Conservation (phyloP, 2,329 filamentous ascomycete genomes). For the Fusarium stilboides region DNA sequence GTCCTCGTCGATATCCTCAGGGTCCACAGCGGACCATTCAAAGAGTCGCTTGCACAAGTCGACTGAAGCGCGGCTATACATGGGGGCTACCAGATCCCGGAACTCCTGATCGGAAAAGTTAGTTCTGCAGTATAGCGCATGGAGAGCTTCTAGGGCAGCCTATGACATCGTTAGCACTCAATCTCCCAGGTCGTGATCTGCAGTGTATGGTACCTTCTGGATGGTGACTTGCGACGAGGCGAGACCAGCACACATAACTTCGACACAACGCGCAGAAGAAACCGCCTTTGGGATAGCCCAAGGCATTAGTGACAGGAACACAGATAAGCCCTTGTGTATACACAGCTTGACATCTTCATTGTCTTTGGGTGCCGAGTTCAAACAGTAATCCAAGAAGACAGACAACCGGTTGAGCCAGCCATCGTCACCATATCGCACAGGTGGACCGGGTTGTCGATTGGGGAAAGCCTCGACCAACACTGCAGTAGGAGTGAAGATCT, state of each 20-base stretch:
- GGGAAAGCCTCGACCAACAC: slow-evolving; percentile 84
- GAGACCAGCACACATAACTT: slow-evolving; percentile 79
- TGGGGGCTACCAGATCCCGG: slow-evolving; percentile 80
- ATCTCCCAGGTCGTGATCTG: background rate
- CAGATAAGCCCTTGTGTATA: slow-evolving; percentile 81
- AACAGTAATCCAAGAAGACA: slow-evolving; percentile 80
- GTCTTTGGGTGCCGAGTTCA: slow-evolving; percentile 75
- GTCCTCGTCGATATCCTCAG: slow-evolving; percentile 88
- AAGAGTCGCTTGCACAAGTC: slow-evolving; percentile 81
- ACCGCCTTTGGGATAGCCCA: slow-evolving; percentile 93
- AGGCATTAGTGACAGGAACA: slow-evolving; percentile 83
- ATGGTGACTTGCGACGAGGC: slow-evolving; percentile 79
- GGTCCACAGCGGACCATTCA: slow-evolving; percentile 83
- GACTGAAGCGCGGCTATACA: slow-evolving; percentile 82
- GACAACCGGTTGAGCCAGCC: slow-evolving; percentile 90
- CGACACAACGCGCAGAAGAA: slow-evolving; percentile 77
- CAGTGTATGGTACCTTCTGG: slow-evolving; percentile 71
- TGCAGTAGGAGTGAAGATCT: slow-evolving; percentile 87
- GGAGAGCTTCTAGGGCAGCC: slow-evolving; percentile 87
- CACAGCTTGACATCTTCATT: slow-evolving; percentile 78
- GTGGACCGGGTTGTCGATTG: slow-evolving; percentile 76
- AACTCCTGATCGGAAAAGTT: slow-evolving; percentile 86
- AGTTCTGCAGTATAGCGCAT: slow-evolving; percentile 82
- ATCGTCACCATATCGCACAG: slow-evolving; percentile 83
- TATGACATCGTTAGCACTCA: slow-evolving; percentile 54